These are phyloP conservation scores for Trametes villosa DNA, from an alignment of 768 basidiomycete species.

Conservation along the genomic window DNA sequence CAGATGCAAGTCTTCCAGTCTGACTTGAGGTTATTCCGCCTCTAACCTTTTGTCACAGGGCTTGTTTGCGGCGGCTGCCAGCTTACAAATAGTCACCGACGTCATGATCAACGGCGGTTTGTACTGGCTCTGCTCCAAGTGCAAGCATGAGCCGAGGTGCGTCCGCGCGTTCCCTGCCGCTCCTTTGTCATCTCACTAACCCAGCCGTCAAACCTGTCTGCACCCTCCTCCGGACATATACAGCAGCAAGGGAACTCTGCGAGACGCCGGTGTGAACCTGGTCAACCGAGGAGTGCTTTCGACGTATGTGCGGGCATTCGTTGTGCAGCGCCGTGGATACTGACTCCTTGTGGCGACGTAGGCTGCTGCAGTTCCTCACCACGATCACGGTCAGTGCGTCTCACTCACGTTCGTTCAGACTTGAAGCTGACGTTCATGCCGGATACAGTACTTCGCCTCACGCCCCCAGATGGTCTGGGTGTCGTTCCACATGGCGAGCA, in stretches of 20 bases:
- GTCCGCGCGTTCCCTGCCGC: neutral
- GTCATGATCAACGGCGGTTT: constrained; percentile 12
- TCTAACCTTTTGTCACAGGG: neutral
- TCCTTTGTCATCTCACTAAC: neutral
- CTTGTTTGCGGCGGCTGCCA: constrained; percentile 3
- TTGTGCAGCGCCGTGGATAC: neutral
- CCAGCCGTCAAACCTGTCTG: neutral
- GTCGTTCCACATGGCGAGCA: constrained; percentile 17
- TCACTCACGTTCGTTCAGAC: neutral
- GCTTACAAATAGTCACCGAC: constrained; percentile 10
- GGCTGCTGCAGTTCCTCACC: constrained; percentile 12
- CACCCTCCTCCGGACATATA: neutral
- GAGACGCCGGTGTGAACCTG: constrained; percentile 1
- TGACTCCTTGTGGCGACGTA: neutral
- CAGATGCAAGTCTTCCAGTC: neutral
- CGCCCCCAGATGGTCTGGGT: constrained; percentile 15
- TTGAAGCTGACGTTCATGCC: neutral
- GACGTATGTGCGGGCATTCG: neutral
- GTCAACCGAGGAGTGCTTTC: constrained; percentile 18
- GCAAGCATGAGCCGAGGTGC: constrained; percentile 3
- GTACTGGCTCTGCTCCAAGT: constrained; percentile 16
- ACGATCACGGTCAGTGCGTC: constrained; percentile 8
- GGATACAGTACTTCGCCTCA: constrained; percentile 14
- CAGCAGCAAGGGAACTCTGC: neutral
- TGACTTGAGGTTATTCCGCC: no score